Base-by-base conservation (phyloP, 176 grass and related monocot genomes). In the Hyparrhenia diplandra region DNA sequence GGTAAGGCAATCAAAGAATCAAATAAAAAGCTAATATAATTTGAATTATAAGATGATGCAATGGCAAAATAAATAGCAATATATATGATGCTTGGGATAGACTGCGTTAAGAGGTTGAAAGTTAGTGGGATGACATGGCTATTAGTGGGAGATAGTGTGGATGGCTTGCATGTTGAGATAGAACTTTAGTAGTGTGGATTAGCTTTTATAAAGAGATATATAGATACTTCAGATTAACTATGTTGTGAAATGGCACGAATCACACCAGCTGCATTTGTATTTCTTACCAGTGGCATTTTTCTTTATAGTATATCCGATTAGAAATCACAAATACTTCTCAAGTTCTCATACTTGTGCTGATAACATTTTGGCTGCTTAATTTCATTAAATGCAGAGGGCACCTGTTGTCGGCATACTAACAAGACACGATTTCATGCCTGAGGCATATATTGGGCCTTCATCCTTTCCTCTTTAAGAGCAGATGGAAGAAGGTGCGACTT, bases 361-460 rank as follows among this genome's bases (percentile, higher is more conserved):
- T 60, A 61, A 72, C 31, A 5, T 69, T 57, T 41, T 21, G 32
- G 52, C 57, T 64, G n/a, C 34, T 82, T 17, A 59, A 27, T 71
- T 36, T 36, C 39, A 51, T 58, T 51, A 31, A 77, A 63, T 88
- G 66, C 85, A 95, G 93, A 90, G 90, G 59, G 78, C 66, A 2
- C 90, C 93, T 81, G 93, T 96, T 43, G 93, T 88, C 70, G 93
- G 93, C 78, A 96, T 96, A 86, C 31, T 96, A 73, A 96, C 93
- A 12, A 90, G 93, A 67, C 93, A 96, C 5, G 93, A 96, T 82
- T 96, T 96, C 83, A 92, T 96, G 90, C 93, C 93, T 66, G 90
- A 96, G n/a, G 74, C 93, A 96, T 67, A 75, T 96, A 78, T 42
- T 96, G 83, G 83, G 83, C 55, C 59, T 96, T 47, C 93, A 96